phyloP scores from a whole-genome alignment of 345 rosid species.

The Iberis pinnata region DNA sequence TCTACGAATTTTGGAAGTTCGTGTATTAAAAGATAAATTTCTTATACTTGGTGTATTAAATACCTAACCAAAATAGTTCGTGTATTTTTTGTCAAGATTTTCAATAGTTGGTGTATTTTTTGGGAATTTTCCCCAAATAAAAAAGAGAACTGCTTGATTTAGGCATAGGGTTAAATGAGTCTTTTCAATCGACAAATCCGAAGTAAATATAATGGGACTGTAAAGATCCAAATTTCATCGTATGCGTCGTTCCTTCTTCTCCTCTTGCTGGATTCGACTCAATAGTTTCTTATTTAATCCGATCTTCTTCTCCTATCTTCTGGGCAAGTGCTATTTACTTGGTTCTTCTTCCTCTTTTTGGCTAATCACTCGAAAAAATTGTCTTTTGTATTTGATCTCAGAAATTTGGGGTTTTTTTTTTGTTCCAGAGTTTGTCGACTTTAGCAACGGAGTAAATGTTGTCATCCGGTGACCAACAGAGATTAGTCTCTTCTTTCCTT shows the following conservation, averaged over 20 bases:
- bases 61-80: too few species aligned
- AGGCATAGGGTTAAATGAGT: conserved; percentile 8
- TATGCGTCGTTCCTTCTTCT: conserved; percentile 2
- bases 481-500: conserved; percentile 82
- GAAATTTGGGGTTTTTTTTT: conserved; percentile 4
- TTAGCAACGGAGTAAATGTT: conserved; percentile 38
- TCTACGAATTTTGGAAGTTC: too few species aligned
- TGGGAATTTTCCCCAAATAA: too few species aligned
- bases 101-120: too few species aligned
- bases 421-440: conserved; percentile 12
- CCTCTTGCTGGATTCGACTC: conserved; percentile 22
- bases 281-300: conserved; percentile 19
- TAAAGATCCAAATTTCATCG: conserved; percentile 10
- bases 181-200: conserved; percentile 7
- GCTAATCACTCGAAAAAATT: not conserved
- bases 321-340: conserved; percentile 12
- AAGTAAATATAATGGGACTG: conserved; percentile 1
- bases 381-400: not conserved
- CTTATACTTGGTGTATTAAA: too few species aligned
- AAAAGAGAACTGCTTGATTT: too few species aligned
- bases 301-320: conserved; percentile 15
- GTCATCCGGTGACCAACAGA: conserved; percentile 56
- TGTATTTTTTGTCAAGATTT: too few species aligned
- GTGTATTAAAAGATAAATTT: too few species aligned
- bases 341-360: not conserved